Evolutionary conservation across 352 stramenopile species (phyloP).

Genomic region (Globisporangium rhizosaccharum): DNA sequence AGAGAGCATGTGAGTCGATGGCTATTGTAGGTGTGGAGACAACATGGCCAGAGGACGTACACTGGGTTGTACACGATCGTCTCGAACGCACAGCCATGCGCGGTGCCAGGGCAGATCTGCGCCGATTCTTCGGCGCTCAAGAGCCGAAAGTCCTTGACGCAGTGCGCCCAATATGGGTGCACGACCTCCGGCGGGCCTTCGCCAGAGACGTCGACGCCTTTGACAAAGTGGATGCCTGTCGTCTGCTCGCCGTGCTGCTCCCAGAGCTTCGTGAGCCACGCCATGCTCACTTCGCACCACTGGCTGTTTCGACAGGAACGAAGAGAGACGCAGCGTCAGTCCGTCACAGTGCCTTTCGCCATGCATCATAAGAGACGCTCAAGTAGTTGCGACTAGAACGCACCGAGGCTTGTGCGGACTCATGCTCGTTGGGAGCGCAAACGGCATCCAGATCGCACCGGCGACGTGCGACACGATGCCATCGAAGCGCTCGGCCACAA

Average conservation of each 20-base stretch:
- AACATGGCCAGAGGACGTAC: constrained; percentile 10
- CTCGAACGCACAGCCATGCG: constrained; percentile 45
- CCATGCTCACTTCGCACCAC: constrained; percentile 64
- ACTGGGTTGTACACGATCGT: constrained; percentile 65
- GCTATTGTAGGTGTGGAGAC: not conserved
- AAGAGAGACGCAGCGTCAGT: not conserved
- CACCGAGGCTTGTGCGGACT: constrained; percentile 35
- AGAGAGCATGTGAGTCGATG: not conserved
- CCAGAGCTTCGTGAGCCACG: constrained; percentile 42
- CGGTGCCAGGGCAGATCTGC: constrained; percentile 28
- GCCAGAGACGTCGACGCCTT: constrained; percentile 39
- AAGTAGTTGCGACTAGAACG: not conserved
- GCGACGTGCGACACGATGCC: constrained; percentile 58
- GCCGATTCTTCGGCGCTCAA: constrained; percentile 33
- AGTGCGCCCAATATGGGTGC: constrained; percentile 67
- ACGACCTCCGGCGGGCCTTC: constrained; percentile 25
- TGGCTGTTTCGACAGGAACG: constrained; percentile 17
- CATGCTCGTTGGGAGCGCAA: constrained; percentile 36
- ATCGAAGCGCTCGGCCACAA: constrained; percentile 55
- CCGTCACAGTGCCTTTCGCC: not conserved
- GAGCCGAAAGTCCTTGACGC: constrained; percentile 48
- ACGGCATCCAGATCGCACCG: constrained; percentile 71
- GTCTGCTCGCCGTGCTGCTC: constrained; percentile 30
- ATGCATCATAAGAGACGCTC: not conserved
- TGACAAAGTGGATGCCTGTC: constrained; percentile 46